Conservation (phyloP, 2,329 filamentous ascomycete species). For the Rhexocercosporidium sp. region DNA sequence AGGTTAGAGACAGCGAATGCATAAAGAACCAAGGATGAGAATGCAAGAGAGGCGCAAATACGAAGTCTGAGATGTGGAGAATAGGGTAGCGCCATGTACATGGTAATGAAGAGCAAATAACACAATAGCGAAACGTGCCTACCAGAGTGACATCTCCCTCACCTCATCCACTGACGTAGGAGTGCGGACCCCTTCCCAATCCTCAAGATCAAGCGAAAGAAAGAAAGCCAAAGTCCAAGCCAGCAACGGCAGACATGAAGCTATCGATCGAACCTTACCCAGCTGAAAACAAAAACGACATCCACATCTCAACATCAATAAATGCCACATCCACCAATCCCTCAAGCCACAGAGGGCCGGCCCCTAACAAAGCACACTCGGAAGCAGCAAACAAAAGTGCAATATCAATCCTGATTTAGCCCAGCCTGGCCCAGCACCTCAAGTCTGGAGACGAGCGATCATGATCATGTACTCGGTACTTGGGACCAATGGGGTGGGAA, state of each 20-base stretch:
- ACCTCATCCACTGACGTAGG: background rate
- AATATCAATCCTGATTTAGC: background rate
- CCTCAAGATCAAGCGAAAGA: background rate
- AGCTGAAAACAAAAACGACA: conserved; percentile 1
- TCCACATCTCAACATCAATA: background rate
- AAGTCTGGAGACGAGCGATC: conserved; percentile 10
- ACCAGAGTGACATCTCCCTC: background rate
- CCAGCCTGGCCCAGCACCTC: background rate
- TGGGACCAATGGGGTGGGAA: background rate
- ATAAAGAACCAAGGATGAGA: too few species aligned
- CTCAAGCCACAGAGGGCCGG: background rate
- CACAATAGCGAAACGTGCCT: too few species aligned
- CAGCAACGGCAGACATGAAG: background rate
- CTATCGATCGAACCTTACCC: conserved; percentile 2
- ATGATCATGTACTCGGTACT: background rate
- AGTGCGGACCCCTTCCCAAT: background rate
- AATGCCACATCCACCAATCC: background rate
- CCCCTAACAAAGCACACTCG: too few species aligned
- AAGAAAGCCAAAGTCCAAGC: background rate
- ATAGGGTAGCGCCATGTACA: too few species aligned
- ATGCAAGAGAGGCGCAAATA: too few species aligned
- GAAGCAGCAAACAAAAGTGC: conserved; percentile 10
- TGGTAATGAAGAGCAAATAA: too few species aligned
- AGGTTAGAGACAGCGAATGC: too few species aligned
- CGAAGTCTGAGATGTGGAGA: too few species aligned